Base-by-base conservation (phyloP, 2,329 filamentous ascomycete species). In the Elsinoe fawcettii region DNA sequence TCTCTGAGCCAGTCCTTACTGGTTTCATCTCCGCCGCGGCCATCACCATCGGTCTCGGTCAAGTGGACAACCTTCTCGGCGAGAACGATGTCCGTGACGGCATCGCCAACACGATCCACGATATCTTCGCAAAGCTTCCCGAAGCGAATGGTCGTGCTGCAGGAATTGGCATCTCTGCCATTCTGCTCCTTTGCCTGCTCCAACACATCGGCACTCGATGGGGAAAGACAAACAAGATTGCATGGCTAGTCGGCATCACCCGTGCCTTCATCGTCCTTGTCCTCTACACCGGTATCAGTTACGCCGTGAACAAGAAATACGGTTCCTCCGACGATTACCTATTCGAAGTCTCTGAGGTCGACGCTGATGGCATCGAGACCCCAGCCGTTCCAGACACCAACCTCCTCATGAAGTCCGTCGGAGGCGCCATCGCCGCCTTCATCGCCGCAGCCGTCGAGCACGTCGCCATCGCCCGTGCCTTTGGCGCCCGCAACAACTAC, bases 11-110 rank as follows among this genome's bases (percentile, higher is more conserved):
- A 0, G 80, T 86, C 1, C 74, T 86, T 0, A 81, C 75, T 5
- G 83, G 83, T 3, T 86, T 85, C 70, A 84, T 86, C 62, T 83
- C 82, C 0, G 82, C 83, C 1, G 82, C 83, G 1, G 83, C 82
- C 22, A 79, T 86, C 49, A 83, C 81, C 27, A 86, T 86, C 64
- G 78, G 81, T 20, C 55, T 59, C 11, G 82, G 81, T n/a, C 83
- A 86, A 65, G 76, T 86, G 57, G 80, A 76, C 2, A 80, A 79
- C 1, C 75, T 86, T 0, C 76, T 86, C 1, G 83, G 83, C 8
- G 75, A 81, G 53, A 60, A 71, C 8, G 71, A 74, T 23, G 74
- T 80, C 1, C 74, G 77, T 2, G 74, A 74, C 23, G 77, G 77
- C 1, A 77, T 80, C 1, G 80, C 81, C 4, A 73, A 72, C 9